These are phyloP conservation scores for Monoraphidium neglectum DNA, from an alignment of 139 green algal genomes.

Conservation along the genomic window DNA sequence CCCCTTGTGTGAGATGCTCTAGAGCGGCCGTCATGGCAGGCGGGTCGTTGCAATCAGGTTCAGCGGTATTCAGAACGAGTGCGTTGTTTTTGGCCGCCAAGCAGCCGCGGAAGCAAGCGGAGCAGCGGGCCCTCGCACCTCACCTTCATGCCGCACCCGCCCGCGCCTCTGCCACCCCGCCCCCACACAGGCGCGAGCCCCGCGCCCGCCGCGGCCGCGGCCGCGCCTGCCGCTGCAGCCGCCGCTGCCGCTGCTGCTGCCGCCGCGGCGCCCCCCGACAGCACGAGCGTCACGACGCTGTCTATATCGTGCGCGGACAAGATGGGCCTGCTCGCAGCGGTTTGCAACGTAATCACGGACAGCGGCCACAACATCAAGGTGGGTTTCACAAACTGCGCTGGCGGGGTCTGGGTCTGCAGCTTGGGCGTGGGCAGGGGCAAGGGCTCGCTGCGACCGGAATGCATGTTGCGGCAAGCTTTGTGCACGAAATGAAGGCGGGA, in stretches of 20 bases:
- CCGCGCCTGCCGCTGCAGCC: too few species aligned
- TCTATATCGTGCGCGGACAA: constrained; percentile 50
- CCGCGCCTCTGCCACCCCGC: neutral
- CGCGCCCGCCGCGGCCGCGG: neutral
- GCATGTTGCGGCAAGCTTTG: neutral
- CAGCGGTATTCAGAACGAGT: too few species aligned
- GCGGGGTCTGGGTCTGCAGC: neutral
- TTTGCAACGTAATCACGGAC: constrained; percentile 48
- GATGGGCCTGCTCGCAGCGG: constrained; percentile 54
- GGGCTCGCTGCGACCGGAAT: neutral
- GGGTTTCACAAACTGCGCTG: neutral
- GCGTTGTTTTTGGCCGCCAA: too few species aligned
- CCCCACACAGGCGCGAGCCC: neutral
- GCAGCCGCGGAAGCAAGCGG: too few species aligned
- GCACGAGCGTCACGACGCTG: constrained; percentile 25
- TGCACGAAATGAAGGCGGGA: neutral
- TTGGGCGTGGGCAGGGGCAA: neutral
- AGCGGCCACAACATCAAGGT: constrained; percentile 62
- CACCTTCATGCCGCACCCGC: too few species aligned
- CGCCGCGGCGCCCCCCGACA: neutral
- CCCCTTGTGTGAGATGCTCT: too few species aligned
- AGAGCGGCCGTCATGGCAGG: too few species aligned
- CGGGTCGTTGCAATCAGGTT: too few species aligned
- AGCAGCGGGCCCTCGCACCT: too few species aligned
- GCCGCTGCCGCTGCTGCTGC: too few species aligned